These are phyloP conservation scores for Calonectria pteridis DNA, from an alignment of 2,329 filamentous ascomycete genomes.

Conservation along the genomic window DNA sequence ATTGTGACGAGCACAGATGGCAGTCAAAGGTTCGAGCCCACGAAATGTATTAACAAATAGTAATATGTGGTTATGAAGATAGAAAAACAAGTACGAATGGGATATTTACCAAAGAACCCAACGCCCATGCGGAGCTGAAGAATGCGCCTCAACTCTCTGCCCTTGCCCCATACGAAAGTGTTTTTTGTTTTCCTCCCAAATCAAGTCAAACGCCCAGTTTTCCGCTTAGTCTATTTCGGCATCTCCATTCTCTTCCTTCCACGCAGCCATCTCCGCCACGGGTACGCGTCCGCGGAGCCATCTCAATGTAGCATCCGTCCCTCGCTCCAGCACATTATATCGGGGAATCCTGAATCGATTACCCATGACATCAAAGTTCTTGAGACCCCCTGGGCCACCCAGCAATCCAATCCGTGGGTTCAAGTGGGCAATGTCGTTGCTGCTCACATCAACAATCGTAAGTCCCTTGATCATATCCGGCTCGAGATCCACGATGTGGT, in stretches of 20 bases:
- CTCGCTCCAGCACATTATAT: conserved; percentile 85
- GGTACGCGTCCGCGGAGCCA: conserved; percentile 86
- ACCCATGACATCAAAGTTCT: conserved; percentile 81
- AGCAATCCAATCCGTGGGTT: conserved; percentile 86
- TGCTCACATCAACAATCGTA: conserved; percentile 73
- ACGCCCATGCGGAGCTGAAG: conserved; percentile 9
- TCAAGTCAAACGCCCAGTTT: conserved; percentile 14
- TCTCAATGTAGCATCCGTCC: conserved; percentile 84
- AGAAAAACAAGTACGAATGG: conserved; percentile 12
- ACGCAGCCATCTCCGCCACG: conserved; percentile 68
- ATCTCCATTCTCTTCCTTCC: conserved; percentile 62
- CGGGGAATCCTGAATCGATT: conserved; percentile 91
- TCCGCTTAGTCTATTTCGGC: conserved; percentile 40
- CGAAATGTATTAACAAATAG: conserved; percentile 4
- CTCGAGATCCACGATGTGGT: conserved; percentile 79
- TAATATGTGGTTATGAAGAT: conserved; percentile 20
- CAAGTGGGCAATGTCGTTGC: conserved; percentile 87
- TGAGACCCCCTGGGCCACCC: conserved; percentile 69
- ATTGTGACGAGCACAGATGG: neutral
- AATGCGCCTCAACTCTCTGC: conserved; percentile 11
- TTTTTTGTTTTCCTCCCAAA: neutral
- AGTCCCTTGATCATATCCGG: conserved; percentile 81
- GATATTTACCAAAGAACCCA: conserved; percentile 25
- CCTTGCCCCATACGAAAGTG: conserved; percentile 2
- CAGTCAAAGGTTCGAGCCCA: neutral